Percentiles rank a stretch among this genome's conserved stretches.
These are phyloP conservation scores for Euphrasia confusa DNA, from an alignment of 257 asterid genomes.

Conservation along the genomic window DNA sequence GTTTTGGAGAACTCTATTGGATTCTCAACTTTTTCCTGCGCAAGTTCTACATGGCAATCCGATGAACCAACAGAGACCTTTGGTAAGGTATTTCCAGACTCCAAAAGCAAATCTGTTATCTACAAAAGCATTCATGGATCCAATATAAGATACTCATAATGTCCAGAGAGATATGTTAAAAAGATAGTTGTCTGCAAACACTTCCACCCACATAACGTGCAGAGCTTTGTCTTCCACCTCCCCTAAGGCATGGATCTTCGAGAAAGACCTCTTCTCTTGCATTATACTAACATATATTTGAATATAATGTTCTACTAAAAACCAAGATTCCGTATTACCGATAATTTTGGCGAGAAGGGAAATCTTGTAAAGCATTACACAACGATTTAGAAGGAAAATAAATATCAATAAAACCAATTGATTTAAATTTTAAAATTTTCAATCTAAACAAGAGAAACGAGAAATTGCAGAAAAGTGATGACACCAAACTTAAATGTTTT, in stretches of 20 bases:
- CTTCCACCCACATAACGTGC: background rate
- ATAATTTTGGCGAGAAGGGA: background rate
- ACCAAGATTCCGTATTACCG: slow-evolving; percentile 9
- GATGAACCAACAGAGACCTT: slow-evolving; percentile 52
- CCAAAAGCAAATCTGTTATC: slow-evolving; percentile 81
- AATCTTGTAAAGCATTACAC: slow-evolving; percentile 7
- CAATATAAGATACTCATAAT: slow-evolving; percentile 32
- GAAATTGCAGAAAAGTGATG: background rate
- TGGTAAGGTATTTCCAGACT: slow-evolving; percentile 54
- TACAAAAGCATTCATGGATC: slow-evolving; percentile 38
- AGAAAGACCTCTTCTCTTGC: slow-evolving; percentile 20
- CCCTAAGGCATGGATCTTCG: slow-evolving; percentile 17
- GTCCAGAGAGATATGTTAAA: slow-evolving; percentile 15
- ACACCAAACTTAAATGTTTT: background rate
- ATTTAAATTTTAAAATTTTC: background rate
- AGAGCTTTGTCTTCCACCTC: slow-evolving; percentile 8
- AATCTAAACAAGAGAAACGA: background rate
- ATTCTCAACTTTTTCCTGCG: slow-evolving; percentile 77
- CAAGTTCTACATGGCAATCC: slow-evolving; percentile 62
- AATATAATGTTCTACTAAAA: background rate
- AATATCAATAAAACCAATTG: background rate
- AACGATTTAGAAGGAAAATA: background rate
- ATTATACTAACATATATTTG: slow-evolving; percentile 6
- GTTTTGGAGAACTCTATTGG: slow-evolving; percentile 80
- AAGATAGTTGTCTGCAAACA: slow-evolving; percentile 14